phyloP scores from a whole-genome alignment of 2,329 filamentous ascomycete genomes.

The Colletotrichum lini region DNA sequence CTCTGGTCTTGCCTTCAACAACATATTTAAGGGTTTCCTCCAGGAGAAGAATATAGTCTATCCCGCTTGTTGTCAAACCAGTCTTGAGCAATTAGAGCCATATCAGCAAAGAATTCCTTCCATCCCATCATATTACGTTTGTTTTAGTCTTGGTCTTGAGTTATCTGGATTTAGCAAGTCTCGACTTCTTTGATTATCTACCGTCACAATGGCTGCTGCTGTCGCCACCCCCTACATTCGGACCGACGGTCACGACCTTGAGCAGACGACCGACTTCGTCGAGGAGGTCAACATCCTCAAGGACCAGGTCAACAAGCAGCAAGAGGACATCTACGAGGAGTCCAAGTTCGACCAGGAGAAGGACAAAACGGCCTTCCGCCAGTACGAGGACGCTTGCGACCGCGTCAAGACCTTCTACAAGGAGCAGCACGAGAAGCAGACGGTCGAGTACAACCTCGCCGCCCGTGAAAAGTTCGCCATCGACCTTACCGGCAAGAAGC shows the following conservation, averaged over 20 bases:
- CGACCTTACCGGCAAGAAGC: slow-evolving; percentile 73
- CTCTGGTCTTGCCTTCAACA: slow-evolving; percentile 32
- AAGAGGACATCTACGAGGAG: slow-evolving; percentile 53
- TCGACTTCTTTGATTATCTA: not conserved
- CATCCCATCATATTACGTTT: not conserved
- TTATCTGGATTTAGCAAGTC: not conserved
- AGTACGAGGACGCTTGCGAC: slow-evolving; percentile 87
- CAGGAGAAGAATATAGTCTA: not conserved
- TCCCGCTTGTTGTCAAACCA: not conserved
- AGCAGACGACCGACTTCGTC: slow-evolving; percentile 62
- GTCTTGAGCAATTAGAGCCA: slow-evolving; percentile 10
- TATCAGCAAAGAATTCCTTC: not conserved
- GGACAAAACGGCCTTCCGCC: slow-evolving; percentile 84
- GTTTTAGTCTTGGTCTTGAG: not conserved
- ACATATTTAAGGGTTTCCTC: slow-evolving; percentile 39
- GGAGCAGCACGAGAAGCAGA: slow-evolving; percentile 80
- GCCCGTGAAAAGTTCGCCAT: slow-evolving; percentile 70
- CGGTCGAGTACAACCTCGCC: slow-evolving; percentile 86
- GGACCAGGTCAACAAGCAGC: slow-evolving; percentile 46
- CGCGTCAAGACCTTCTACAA: slow-evolving; percentile 90
- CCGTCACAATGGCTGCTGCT: slow-evolving; percentile 37
- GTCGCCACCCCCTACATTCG: slow-evolving; percentile 31
- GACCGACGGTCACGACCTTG: slow-evolving; percentile 54
- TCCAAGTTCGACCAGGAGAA: slow-evolving; percentile 82
- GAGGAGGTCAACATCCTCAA: slow-evolving; percentile 71